Evolutionary conservation across 331 rosid genomes (phyloP), one percentile per base, ranked within the genome.

Genomic region (Pyrus hybrid): DNA sequence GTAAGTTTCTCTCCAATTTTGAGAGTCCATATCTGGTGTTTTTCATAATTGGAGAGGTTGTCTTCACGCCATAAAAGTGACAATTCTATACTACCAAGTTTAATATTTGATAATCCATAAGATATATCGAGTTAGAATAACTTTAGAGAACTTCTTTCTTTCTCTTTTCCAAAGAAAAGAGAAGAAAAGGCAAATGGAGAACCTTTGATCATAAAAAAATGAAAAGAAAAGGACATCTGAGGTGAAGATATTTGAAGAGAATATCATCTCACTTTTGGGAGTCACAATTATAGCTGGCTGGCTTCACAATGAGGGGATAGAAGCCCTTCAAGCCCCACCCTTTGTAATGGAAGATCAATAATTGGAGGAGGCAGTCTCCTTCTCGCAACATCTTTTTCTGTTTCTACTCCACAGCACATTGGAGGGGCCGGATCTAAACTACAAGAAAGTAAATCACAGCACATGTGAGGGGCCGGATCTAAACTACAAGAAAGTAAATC

Each of bases 271-370:
- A n/a, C n/a, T n/a, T n/a, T n/a, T n/a, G n/a, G n/a, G n/a, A n/a
- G n/a, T n/a, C 71, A 29, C 56, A 53, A 28, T 20, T 18, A 32
- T 41, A 66, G 20, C 5, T 37, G 9, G 70, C 29, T 18, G 30
- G 49, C 60, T 74, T 71, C 77, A 69, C 80, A 54, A 78, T 75
- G 26, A n/a, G 54, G 74, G 83, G 74, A 65, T 66, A 28, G 37
- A 75, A 68, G 67, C 63, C 82, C 67, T 64, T 63, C 33, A 66
- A 60, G 80, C 58, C 78, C 80, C 83, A 70, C 83, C 75, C 67
- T 43, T 9, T 37, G 76, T 60, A 64, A 63, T 30, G 63, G 58
- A 9, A 20, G 21, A n/a, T 67, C 26, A 63, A 63, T 28, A 22
- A 63, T 64, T 18, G 32, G 33, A 56, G 47, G 49, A 13, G 45